Conservation (phyloP, 2,329 filamentous ascomycete genomes). For the Penicillium crustosum region DNA sequence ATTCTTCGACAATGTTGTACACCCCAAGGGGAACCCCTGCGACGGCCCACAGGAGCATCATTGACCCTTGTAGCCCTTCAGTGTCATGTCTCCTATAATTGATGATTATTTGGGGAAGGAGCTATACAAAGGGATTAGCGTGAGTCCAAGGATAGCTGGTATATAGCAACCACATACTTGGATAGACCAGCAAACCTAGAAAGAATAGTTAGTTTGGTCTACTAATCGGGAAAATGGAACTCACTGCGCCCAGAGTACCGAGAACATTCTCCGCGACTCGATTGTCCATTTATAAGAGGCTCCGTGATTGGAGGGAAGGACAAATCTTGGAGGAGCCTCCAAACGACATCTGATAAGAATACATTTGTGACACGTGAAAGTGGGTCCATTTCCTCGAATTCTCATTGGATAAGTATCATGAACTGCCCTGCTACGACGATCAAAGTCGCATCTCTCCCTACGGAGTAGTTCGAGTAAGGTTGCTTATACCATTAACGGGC, state of each 20-base stretch:
- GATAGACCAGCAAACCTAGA: slow-evolving; percentile 63
- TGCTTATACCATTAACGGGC: background rate
- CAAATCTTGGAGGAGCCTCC: background rate
- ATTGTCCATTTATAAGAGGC: slow-evolving; percentile 22
- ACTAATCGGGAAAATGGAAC: background rate
- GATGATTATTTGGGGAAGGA: slow-evolving; percentile 68
- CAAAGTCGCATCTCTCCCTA: background rate
- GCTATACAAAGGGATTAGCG: slow-evolving; percentile 40
- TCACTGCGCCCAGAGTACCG: slow-evolving; percentile 33
- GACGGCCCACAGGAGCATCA: slow-evolving; percentile 70
- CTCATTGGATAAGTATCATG: background rate
- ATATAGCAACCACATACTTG: slow-evolving; percentile 47
- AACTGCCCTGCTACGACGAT: background rate
- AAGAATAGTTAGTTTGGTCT: slow-evolving; percentile 1
- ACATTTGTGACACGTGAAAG: background rate
- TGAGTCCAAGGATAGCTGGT: background rate
- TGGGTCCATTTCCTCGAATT: background rate
- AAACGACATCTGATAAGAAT: background rate
- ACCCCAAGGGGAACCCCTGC: slow-evolving; percentile 67
- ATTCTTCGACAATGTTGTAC: slow-evolving; percentile 56
- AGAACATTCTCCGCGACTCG: slow-evolving; percentile 32
- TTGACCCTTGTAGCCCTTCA: slow-evolving; percentile 63
- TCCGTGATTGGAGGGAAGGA: background rate
- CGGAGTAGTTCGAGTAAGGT: background rate
- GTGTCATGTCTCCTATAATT: slow-evolving; percentile 68